A percentile compares a stretch with the other conserved stretches of the same genome.
phyloP scores from a whole-genome alignment of 129 eudicot species.

The Tagetes erecta region DNA sequence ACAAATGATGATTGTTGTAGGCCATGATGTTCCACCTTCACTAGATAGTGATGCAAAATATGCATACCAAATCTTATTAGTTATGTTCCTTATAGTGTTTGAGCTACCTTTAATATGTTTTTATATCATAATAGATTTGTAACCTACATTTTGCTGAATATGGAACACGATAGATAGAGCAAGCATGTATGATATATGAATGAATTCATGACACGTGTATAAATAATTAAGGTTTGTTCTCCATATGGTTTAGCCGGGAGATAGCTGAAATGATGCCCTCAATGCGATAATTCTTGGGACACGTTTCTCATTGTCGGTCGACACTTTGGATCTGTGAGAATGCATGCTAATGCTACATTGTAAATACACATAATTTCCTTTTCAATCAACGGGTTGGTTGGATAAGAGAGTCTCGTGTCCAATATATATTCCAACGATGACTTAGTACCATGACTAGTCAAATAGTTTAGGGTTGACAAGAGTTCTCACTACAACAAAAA shows the following conservation, averaged over 20 bases:
- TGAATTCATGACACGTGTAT: not conserved
- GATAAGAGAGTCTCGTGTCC: conserved; percentile 34
- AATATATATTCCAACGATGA: conserved; percentile 9
- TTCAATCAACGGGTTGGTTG: conserved; percentile 8
- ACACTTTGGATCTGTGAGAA: conserved; percentile 17
- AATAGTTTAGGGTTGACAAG: conserved; percentile 2
- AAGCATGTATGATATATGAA: not conserved
- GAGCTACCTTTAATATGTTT: no score
- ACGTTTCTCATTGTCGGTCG: conserved; percentile 28
- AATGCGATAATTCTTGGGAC: not conserved
- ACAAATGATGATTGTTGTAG: no score
- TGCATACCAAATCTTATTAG: no score
- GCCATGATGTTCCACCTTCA: no score
- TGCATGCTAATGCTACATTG: conserved; percentile 19
- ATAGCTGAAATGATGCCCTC: not conserved
- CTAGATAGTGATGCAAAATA: no score
- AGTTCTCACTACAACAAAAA: conserved; percentile 1
- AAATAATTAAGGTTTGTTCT: not conserved
- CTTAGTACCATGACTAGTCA: not conserved
- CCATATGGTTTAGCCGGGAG: not conserved
- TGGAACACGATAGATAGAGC: not conserved
- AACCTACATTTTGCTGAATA: no score
- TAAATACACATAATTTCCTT: conserved; percentile 15
- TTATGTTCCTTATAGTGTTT: no score
- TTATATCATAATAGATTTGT: no score